Base-by-base conservation (phyloP, 139 green algal species). In the Micractinium sp. region DNA sequence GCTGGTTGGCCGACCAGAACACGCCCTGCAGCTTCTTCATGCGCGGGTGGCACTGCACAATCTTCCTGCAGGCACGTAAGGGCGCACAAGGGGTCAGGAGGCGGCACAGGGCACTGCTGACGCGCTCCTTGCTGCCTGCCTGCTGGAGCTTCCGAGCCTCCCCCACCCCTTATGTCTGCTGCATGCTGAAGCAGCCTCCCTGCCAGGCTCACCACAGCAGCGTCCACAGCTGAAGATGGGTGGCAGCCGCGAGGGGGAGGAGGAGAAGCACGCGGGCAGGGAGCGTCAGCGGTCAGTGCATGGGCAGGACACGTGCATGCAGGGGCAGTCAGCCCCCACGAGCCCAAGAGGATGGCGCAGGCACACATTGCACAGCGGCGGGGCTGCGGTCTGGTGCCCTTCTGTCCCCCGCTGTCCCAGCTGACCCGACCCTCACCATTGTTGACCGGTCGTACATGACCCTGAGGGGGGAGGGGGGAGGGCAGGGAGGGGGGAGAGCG, bases 381-480 rank as follows among this genome's bases (percentile, higher is more conserved):
- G 47, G 9, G 47, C 47, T 56, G 47, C 47, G 5, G 47, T 9
- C 9, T 5, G 47, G 7, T 56, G 47, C 47, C 47, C 47, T 56
- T 56, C 47, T 56, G 47, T 9, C 47, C 47, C 47, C 47, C 47
- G 47, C 47, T 56, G 47, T 9, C 47, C 7, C 5, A 16, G 47
- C 9, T 56, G 47, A 56, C 47, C 47, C 47, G 7, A 89, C 76
- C 96, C 95, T 97, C 60, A 97, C 94, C 76, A 93, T 71, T 12
- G 67, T 81, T 1, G 91, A 86, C 18, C 94, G 89, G 87, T 97
- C 94, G 85, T 98, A 98, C 95, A 96, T 94, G 25, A 96, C 83
- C 85, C 92, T 94, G 73, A 15, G 61, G 25, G 53, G 23, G 29
- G 29, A 36, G 79, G 18, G 9, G 20, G 19, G 41, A 22, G 27